Evolutionary conservation across 208 protist species (phyloP), one percentile per base, ranked within the genome.

Genomic region (Ichthyophonus hoferi): DNA sequence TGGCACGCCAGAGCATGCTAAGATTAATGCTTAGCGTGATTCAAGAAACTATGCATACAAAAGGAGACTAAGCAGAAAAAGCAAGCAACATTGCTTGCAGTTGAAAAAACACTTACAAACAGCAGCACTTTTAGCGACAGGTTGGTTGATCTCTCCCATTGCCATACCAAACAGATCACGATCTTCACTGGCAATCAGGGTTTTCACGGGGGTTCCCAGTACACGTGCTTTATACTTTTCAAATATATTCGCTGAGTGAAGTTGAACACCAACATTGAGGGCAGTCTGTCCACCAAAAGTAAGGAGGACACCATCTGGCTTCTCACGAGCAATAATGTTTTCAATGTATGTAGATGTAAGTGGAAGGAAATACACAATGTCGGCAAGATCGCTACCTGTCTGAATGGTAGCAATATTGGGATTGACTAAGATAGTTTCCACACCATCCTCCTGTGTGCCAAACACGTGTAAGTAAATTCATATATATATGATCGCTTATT

Each of bases 271-370:
- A 93, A 97, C 99, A 96, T 99, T 99, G 40, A 99, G 96, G 17
- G 97, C 98, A 0, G 98, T 99, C 93, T 99, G 98, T 12, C 98
- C 98, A 67, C 98, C 98, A 95, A 98, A 99, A 58, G 96, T 95
- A 1, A 99, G 95, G 67, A 99, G 91, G 83, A 99, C 97, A 82
- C 94, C 94, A 87, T 94, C 93, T 31, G 93, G 91, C 43, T 90
- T 82, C 78, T 95, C 94, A 91, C 96, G 96, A 58, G 96, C 94
- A 89, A 99, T 98, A 14, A 98, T 95, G 42, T 97, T 92, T 84
- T 96, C 94, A 39, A 99, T 97, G 76, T 95, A 95, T 41, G 97
- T 94, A 24, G 96, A 93, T 0, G 94, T 98, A 3, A 99, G 92
- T 7, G 98, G 98, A 31, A 98, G 93, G 92, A 99, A 99, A 92